These are phyloP conservation scores for Trichoderma citrinoviride DNA, from an alignment of 2,329 filamentous ascomycete genomes.

Conservation along the genomic window DNA sequence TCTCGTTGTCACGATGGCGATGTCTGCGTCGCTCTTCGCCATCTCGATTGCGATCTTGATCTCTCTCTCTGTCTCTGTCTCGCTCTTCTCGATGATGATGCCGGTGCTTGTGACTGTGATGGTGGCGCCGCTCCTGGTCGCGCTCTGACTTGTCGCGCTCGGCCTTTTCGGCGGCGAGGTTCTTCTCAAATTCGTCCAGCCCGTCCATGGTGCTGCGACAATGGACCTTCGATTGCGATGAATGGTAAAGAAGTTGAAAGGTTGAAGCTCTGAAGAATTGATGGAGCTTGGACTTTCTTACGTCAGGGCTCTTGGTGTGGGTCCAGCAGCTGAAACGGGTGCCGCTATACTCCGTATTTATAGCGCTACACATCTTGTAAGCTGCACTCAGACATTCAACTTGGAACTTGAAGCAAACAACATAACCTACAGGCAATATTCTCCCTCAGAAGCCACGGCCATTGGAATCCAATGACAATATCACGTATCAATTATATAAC, in stretches of 20 bases:
- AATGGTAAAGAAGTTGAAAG: not conserved
- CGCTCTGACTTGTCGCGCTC: slow-evolving; percentile 49
- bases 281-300: not conserved
- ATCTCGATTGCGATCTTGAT: slow-evolving; percentile 25
- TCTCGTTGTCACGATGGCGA: slow-evolving; percentile 22
- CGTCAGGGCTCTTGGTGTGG: slow-evolving; percentile 1
- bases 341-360: not conserved
- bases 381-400: not conserved
- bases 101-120: slow-evolving; percentile 39
- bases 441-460: no score
- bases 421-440: no score
- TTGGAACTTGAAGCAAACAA: no score
- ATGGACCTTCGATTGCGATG: not conserved
- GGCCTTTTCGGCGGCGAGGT: slow-evolving; percentile 64
- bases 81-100: slow-evolving; percentile 44
- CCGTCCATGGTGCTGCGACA: slow-evolving; percentile 43
- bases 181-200: slow-evolving; percentile 74
- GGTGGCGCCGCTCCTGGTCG: slow-evolving; percentile 42
- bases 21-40: slow-evolving; percentile 35
- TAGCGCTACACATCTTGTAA: not conserved
- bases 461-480: no score
- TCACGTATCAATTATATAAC: no score
- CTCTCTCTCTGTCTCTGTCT: slow-evolving; percentile 24
- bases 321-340: not conserved
- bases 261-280: not conserved